phyloP scores from a whole-genome alignment of 1,284 basidiomycete genomes.

The Cystobasidiaceae sp. region DNA sequence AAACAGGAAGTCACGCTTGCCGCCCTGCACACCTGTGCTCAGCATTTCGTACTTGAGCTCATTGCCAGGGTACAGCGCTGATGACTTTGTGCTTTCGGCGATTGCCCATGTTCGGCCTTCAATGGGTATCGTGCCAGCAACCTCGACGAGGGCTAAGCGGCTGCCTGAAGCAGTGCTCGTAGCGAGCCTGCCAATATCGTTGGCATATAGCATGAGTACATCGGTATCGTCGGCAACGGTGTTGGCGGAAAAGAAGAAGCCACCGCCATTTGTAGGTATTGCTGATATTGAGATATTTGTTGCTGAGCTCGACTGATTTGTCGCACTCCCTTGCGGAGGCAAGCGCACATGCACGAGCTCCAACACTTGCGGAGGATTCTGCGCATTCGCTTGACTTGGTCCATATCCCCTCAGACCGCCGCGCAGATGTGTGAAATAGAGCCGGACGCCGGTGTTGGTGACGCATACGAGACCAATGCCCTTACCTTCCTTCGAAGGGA shows the following conservation, averaged over 20 bases:
- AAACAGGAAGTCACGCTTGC: slow-evolving; percentile 72
- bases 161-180: slow-evolving; percentile 52
- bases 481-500: slow-evolving; percentile 47
- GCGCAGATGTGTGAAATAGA: slow-evolving; percentile 62
- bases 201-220: slow-evolving; percentile 66
- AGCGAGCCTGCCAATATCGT: slow-evolving; percentile 55
- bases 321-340: slow-evolving; percentile 57
- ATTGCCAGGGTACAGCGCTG: slow-evolving; percentile 55
- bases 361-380: slow-evolving; percentile 48
- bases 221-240: slow-evolving; percentile 66
- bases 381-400: slow-evolving; percentile 33
- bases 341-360: slow-evolving; percentile 69
- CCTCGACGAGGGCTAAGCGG: slow-evolving; percentile 50
- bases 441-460: slow-evolving; percentile 61
- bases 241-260: slow-evolving; percentile 55
- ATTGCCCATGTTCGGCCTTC: slow-evolving; percentile 79
- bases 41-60: slow-evolving; percentile 53
- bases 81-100: slow-evolving; percentile 51
- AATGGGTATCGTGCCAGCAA: slow-evolving; percentile 67
- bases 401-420: slow-evolving; percentile 41
- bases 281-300: slow-evolving; percentile 23
- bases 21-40: slow-evolving; percentile 50
- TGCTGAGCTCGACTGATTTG: slow-evolving; percentile 11
- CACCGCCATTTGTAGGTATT: slow-evolving; percentile 40
- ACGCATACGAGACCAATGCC: slow-evolving; percentile 61